phyloP scores from a whole-genome alignment of 2,329 filamentous ascomycete species.

The Sporothrix variecibatus region DNA sequence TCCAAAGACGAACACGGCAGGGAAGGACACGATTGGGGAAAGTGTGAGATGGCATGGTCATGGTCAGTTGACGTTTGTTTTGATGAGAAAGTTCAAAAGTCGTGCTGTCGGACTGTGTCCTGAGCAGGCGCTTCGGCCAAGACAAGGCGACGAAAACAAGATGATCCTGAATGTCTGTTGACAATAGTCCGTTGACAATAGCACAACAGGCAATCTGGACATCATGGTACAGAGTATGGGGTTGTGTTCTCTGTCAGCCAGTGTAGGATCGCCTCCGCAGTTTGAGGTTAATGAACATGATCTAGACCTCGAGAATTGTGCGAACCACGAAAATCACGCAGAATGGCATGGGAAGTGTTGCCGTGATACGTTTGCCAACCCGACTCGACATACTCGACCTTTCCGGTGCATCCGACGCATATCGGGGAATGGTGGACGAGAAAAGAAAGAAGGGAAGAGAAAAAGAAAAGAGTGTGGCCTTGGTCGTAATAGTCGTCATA shows the following conservation, averaged over 20 bases:
- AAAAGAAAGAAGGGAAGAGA: not conserved
- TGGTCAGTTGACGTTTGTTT: not conserved
- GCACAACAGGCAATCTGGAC: not conserved
- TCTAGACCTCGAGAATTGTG: not conserved
- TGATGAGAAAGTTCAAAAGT: no score
- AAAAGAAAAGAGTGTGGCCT: no score
- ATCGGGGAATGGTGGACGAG: not conserved
- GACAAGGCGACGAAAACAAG: not conserved
- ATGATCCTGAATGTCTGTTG: not conserved
- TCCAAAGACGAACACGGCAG: slow-evolving; percentile 24
- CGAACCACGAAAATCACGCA: not conserved
- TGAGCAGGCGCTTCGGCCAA: not conserved
- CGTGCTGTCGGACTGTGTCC: not conserved
- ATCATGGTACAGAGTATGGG: not conserved
- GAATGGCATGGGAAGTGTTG: not conserved
- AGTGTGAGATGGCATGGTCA: not conserved
- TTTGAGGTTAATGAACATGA: not conserved
- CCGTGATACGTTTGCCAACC: not conserved
- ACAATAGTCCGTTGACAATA: not conserved
- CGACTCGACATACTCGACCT: not conserved
- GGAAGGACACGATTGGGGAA: not conserved
- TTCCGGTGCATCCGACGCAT: not conserved
- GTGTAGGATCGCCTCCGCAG: not conserved
- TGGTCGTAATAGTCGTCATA: slow-evolving; percentile 8
- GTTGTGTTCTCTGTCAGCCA: not conserved